Percentiles rank a stretch among this genome's conserved stretches.
These are phyloP conservation scores for Pseudotsuga menziesii DNA, from an alignment of 75 land plant species.

Conservation along the genomic window DNA sequence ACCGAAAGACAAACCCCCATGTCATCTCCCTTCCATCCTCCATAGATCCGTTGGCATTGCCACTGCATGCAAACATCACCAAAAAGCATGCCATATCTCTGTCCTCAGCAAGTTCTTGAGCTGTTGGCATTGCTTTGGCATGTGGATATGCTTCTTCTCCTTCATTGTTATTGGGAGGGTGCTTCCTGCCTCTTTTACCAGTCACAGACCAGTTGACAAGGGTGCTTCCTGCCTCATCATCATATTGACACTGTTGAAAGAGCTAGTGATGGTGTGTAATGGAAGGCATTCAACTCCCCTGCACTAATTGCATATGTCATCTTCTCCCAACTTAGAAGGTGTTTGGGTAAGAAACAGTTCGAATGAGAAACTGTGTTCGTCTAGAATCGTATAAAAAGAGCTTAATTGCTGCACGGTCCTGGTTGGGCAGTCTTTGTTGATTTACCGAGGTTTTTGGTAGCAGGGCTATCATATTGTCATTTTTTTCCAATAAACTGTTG, in stretches of 20 bases:
- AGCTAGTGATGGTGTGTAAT: neutral
- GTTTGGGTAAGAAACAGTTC: too few relatives aligned
- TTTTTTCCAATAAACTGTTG: too few relatives aligned
- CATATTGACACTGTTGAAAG: neutral
- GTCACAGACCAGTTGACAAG: slow-evolving; percentile 11
- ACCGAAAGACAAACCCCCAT: neutral
- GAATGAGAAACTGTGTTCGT: too few relatives aligned
- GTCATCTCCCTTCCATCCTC: slow-evolving; percentile 4
- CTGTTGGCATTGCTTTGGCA: neutral
- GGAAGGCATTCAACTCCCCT: neutral
- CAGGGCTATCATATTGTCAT: too few relatives aligned
- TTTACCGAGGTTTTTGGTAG: too few relatives aligned
- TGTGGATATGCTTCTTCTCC: neutral
- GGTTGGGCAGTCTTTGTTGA: too few relatives aligned
- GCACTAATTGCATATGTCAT: slow-evolving; percentile 4
- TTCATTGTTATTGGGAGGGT: neutral
- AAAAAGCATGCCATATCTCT: slow-evolving; percentile 9
- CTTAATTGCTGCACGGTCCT: too few relatives aligned
- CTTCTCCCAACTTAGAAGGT: too few relatives aligned
- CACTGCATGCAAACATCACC: slow-evolving; percentile 14
- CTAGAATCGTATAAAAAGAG: too few relatives aligned
- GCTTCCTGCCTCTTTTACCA: slow-evolving; percentile 10
- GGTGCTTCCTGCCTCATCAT: neutral
- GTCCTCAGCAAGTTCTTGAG: slow-evolving; percentile 8
- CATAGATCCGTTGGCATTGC: slow-evolving; percentile 5